phyloP scores from a whole-genome alignment of 108 stramenopile species.

The Schizochytrium sp. region DNA sequence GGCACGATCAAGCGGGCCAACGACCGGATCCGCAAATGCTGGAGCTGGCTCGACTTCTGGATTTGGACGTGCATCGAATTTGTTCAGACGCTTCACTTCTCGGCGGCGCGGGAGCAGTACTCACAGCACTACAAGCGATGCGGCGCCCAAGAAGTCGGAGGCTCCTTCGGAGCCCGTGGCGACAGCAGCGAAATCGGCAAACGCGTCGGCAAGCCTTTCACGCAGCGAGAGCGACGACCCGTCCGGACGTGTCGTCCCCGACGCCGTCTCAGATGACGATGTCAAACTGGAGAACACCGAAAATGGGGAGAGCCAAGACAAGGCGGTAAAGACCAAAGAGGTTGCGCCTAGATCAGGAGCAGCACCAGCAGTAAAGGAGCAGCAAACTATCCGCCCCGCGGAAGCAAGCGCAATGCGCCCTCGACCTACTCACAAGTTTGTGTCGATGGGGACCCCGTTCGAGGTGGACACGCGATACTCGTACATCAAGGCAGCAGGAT shows the following conservation, averaged over 20 bases:
- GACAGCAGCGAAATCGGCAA: too few species aligned
- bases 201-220: too few species aligned
- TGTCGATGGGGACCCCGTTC: not conserved
- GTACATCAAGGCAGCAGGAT: not conserved
- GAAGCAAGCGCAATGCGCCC: not conserved
- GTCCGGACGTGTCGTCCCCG: too few species aligned
- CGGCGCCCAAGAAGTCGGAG: not conserved
- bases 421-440: not conserved
- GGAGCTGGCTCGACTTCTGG: not conserved
- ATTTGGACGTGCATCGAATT: not conserved
- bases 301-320: not conserved
- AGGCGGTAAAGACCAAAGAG: not conserved
- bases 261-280: too few species aligned
- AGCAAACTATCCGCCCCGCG: not conserved
- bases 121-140: not conserved
- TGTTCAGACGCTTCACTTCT: not conserved
- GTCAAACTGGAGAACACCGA: too few species aligned
- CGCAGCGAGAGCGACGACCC: too few species aligned
- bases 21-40: not conserved
- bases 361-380: not conserved
- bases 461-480: conserved; percentile 13
- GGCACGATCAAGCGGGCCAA: not conserved
- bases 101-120: not conserved
- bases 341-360: not conserved
- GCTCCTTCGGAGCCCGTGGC: too few species aligned